Base-by-base conservation (phyloP, 495 filamentous ascomycete genomes). In the Penicillium fimorum region DNA sequence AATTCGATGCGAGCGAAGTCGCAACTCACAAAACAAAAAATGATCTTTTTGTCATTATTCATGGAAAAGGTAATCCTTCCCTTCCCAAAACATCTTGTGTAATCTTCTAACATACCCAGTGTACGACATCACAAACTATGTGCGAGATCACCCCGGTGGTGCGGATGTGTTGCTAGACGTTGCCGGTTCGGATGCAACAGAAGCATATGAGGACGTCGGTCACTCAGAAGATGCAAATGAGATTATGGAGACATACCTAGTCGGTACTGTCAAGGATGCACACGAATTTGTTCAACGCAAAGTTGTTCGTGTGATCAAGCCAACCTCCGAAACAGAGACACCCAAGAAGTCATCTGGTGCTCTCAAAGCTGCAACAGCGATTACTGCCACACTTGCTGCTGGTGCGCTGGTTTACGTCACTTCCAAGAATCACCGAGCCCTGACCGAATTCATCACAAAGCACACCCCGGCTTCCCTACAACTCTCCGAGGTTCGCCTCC, bases 121-220 rank as follows among this genome's bases (percentile, higher is more conserved):
- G 1, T 81, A 79, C 63, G 59, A 82, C 55, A 66, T 79, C 37
- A 69, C 80, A 17, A 63, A 62, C 27, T 82, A 81, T 53, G 47
- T 75, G 0, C 56, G 75, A 41, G 78, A 82, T 53, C 79, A 82
- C 55, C 81, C 81, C 0, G 81, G 81, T 6, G 81, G 79, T 6
- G 61, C 61, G 4, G 75, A 77, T 2, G 61, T 77, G 13, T 65
- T 83, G 2, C 5, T 67, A 1, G 76, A 82, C 43, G 64, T 72
- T 4, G 81, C 78, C 43, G 80, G 81, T 11, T 62, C 50, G 32
- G 79, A 83, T 63, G 79, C 76, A 3, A 81, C 73, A 1, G 70
- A 66, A 12, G 70, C 60, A 3, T 83, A 75, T 49, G 78, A 82
- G 25, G 67, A 81, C 41, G 74, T 72, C 11, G 80, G 78, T 6